Evolutionary conservation across 1,284 basidiomycete species (phyloP).

Genomic region (Naganishia liquefaciens): DNA sequence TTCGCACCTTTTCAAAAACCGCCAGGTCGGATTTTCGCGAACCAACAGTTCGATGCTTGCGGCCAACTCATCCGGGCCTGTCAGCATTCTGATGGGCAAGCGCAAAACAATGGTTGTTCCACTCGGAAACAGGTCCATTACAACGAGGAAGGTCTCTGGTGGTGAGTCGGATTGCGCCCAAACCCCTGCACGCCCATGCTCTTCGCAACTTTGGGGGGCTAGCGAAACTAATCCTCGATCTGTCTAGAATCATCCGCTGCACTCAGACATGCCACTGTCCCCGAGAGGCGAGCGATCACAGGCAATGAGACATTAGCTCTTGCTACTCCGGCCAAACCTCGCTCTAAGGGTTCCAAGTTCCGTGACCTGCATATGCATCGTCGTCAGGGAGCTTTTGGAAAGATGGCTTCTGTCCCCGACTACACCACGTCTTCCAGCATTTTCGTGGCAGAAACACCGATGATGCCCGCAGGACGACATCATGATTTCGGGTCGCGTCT

Average conservation of each 20-base stretch:
- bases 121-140: neutral
- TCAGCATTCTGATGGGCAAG: constrained; percentile 30
- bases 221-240: too few relatives aligned
- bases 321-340: constrained; percentile 29
- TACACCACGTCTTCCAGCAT: neutral
- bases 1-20: constrained; percentile 25
- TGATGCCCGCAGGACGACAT: constrained; percentile 8
- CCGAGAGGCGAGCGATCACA: neutral
- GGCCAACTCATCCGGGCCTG: constrained; percentile 3
- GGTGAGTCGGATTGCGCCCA: constrained; percentile 4
- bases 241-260: neutral
- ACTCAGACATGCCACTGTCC: neutral
- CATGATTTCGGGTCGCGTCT: neutral
- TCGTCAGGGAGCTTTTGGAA: neutral
- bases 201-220: too few relatives aligned
- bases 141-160: constrained; percentile 22
- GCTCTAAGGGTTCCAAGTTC: neutral
- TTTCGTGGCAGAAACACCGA: constrained; percentile 28
- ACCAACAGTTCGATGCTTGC: constrained; percentile 27
- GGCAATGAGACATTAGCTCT: constrained; percentile 13
- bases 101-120: constrained; percentile 30
- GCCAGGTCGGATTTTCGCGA: constrained; percentile 28
- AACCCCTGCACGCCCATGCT: neutral
- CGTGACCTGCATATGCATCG: neutral
- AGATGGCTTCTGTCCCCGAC: neutral